Evolutionary conservation across 1,284 basidiomycete species (phyloP), one percentile per base, ranked within the genome.

Genomic region (Ceratobasidium sp.): DNA sequence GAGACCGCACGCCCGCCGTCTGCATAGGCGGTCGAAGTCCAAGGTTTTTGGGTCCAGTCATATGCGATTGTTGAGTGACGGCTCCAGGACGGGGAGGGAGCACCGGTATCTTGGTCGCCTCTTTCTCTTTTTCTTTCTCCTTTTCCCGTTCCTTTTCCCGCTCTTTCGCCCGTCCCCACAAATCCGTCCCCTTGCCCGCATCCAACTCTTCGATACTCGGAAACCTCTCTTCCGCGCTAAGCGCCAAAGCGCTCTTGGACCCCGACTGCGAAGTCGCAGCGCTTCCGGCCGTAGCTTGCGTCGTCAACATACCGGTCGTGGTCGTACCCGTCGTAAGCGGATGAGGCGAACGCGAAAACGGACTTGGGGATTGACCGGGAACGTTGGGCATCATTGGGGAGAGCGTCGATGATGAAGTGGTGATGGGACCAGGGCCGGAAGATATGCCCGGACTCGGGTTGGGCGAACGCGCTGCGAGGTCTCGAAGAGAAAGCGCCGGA

Each of bases 151-250:
- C 61, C 18, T 44, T 40, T 23, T 64, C 61, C 61, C 42, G 23
- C 66, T 53, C 66, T 44, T 68, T 68, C 44, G 46, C 40, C 49
- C 46, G 26, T 9, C 66, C 66, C 66, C 66, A 68, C 49, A 33
- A 13, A 20, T 68, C 66, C 28, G 15, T 15, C 77, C 10, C 23
- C 40, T 66, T 55, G 42, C 56, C 87, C 12, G 90, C 89, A 84
- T 95, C 92, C 13, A 95, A 86, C 81, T 94, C 92, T 83, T 94
- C 94, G 40, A 95, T 85, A 0, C 93, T 92, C 1, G 94, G 94
- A 84, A 94, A 95, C 68, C 93, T 88, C 63, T 89, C 88, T 83
- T 94, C 93, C 3, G 87, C 89, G 46, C 90, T 76, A 5, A 76
- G 61, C 46, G 71, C 44, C 56, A 73, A 46, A n/a, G 71, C 78